These are phyloP conservation scores for Endothia cerciana DNA, from an alignment of 2,329 filamentous ascomycete genomes.

Conservation along the genomic window DNA sequence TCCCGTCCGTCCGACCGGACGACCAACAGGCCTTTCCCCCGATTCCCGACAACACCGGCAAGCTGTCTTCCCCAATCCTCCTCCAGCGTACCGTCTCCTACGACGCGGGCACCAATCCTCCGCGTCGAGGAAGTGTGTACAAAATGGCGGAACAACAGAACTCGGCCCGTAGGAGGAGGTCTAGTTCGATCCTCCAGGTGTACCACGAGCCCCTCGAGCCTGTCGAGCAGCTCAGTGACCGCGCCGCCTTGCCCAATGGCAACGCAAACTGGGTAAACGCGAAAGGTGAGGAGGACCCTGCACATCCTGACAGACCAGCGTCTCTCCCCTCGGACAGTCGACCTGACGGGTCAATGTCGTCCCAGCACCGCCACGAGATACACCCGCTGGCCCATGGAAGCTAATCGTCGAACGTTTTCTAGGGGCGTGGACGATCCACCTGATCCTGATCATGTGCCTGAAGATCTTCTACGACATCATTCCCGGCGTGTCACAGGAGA, in stretches of 20 bases:
- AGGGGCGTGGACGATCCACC: constrained; percentile 98
- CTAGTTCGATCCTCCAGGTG: constrained; percentile 89
- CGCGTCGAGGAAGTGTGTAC: constrained; percentile 63
- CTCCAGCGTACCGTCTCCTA: constrained; percentile 90
- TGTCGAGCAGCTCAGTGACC: constrained; percentile 95
- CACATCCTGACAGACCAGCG: background rate
- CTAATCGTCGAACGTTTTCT: constrained; percentile 30
- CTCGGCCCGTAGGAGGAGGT: constrained; percentile 75
- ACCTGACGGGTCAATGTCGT: background rate
- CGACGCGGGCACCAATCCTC: constrained; percentile 76
- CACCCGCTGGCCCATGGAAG: constrained; percentile 7
- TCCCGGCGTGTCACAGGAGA: constrained; percentile 94
- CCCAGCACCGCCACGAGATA: background rate
- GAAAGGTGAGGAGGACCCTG: constrained; percentile 70
- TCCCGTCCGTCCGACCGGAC: constrained; percentile 35
- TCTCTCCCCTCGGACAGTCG: background rate
- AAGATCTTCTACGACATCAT: constrained; percentile 98
- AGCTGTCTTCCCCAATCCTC: constrained; percentile 89
- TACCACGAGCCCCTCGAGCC: constrained; percentile 97
- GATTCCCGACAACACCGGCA: constrained; percentile 73
- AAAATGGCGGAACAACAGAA: constrained; percentile 65
- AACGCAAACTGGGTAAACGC: constrained; percentile 99
- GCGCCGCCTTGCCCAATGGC: constrained; percentile 89
- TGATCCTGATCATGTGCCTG: constrained; percentile 85
- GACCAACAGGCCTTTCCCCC: constrained; percentile 19